phyloP scores from a whole-genome alignment of 768 basidiomycete genomes.

The Leucocoprinus leucothites region DNA sequence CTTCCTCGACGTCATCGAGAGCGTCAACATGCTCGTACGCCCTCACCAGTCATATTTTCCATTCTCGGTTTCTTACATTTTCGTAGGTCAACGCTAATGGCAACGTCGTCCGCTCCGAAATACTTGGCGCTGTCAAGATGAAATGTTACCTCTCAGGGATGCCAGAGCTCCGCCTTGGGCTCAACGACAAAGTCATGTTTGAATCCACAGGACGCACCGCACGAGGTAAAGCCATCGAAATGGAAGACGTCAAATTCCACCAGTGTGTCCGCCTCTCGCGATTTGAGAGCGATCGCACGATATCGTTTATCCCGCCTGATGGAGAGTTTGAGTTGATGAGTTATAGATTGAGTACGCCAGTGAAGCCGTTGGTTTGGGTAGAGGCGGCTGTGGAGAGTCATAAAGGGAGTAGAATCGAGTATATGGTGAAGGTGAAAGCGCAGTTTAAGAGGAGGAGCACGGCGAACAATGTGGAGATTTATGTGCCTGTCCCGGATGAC shows the following conservation, averaged over 20 bases:
- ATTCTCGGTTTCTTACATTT: neutral
- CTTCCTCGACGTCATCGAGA: conserved; percentile 97
- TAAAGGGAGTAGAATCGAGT: conserved; percentile 89
- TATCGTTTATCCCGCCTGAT: conserved; percentile 98
- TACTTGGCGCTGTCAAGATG: conserved; percentile 99
- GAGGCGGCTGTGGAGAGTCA: conserved; percentile 96
- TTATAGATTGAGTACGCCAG: conserved; percentile 93
- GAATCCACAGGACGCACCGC: conserved; percentile 94
- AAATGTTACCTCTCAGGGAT: conserved; percentile 99
- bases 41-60: neutral
- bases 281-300: conserved; percentile 98
- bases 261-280: conserved; percentile 97
- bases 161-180: conserved; percentile 92
- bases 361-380: conserved; percentile 97
- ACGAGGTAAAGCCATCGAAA: conserved; percentile 96
- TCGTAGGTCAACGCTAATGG: conserved; percentile 91
- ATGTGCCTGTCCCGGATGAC: conserved; percentile 98
- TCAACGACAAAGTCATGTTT: conserved; percentile 99
- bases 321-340: conserved; percentile 99
- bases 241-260: conserved; percentile 99
- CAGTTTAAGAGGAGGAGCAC: conserved; percentile 97
- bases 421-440: conserved; percentile 93
- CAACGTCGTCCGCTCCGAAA: conserved; percentile 95
- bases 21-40: conserved; percentile 90
- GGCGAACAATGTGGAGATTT: conserved; percentile 98